phyloP scores from a whole-genome alignment of 306 rosid species.

The Leucaena leucocephala region DNA sequence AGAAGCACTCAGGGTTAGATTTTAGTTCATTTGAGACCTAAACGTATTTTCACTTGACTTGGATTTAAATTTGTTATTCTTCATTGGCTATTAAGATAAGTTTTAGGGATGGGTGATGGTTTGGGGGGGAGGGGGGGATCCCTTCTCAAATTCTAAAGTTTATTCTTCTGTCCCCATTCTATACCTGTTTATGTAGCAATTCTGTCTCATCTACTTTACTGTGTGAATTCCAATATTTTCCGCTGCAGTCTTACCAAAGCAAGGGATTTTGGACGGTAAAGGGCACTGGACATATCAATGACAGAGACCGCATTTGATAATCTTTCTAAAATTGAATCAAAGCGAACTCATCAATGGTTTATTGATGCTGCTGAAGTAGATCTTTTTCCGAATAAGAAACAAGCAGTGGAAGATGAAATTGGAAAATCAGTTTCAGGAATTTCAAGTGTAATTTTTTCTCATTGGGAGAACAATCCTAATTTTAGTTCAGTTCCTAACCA shows the following conservation, averaged over 20 bases:
- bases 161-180: not conserved
- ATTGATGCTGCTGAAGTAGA: conserved; percentile 65
- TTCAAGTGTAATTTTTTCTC: conserved; percentile 55
- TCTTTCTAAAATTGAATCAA: conserved; percentile 66
- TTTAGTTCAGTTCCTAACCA: conserved; percentile 64
- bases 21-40: not conserved
- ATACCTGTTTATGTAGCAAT: not conserved
- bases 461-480: conserved; percentile 68
- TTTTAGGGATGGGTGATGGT: too few species aligned
- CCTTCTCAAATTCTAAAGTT: not conserved
- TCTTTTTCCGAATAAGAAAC: conserved; percentile 74
- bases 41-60: not conserved
- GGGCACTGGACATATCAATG: conserved; percentile 56
- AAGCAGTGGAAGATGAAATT: conserved; percentile 59
- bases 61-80: not conserved
- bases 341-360: conserved; percentile 80
- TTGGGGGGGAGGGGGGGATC: too few species aligned
- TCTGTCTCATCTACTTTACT: not conserved
- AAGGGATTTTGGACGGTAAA: conserved; percentile 73
- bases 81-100: not conserved
- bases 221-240: conserved; percentile 15
- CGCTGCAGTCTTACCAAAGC: conserved; percentile 59
- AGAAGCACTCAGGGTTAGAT: not conserved
- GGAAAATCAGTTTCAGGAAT: conserved; percentile 59
- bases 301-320: conserved; percentile 50